Conservation (phyloP, 345 rosid genomes). For the Citrus reticulata region DNA sequence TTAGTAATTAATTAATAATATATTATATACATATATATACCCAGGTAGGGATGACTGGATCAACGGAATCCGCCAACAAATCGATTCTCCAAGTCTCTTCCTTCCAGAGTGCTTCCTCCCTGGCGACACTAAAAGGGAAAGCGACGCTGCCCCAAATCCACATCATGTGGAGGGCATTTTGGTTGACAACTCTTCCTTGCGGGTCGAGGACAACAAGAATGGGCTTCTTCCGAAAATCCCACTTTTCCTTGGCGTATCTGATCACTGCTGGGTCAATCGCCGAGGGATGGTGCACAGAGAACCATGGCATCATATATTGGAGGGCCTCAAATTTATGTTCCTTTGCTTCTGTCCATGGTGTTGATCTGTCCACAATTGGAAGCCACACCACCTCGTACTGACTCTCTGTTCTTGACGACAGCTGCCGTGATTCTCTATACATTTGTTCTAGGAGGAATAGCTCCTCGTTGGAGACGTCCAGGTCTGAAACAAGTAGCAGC, state of each 20-base stretch:
- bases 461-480: conserved; percentile 36
- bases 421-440: conserved; percentile 33
- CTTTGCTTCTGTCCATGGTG: conserved; percentile 23
- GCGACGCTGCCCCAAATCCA: conserved; percentile 65
- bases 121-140: conserved; percentile 48
- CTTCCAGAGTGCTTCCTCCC: conserved; percentile 66
- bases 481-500: conserved; percentile 53
- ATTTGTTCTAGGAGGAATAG: conserved; percentile 34
- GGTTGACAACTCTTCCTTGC: conserved; percentile 46
- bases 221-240: conserved; percentile 49
- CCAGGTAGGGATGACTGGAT: conserved; percentile 35
- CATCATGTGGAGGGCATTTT: conserved; percentile 62
- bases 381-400: conserved; percentile 70
- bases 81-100: conserved; percentile 51
- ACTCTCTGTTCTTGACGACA: conserved; percentile 32
- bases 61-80: conserved; percentile 42
- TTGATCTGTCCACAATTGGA: conserved; percentile 41
- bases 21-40: conserved; percentile 14
- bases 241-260: conserved; percentile 59
- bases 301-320: conserved; percentile 54
- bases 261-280: conserved; percentile 42
- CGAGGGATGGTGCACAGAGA: conserved; percentile 46
- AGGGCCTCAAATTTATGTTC: conserved; percentile 26
- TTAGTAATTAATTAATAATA: too few species aligned
- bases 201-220: conserved; percentile 57